phyloP scores from a whole-genome alignment of 768 basidiomycete species.

The Naganishia friedmannii region DNA sequence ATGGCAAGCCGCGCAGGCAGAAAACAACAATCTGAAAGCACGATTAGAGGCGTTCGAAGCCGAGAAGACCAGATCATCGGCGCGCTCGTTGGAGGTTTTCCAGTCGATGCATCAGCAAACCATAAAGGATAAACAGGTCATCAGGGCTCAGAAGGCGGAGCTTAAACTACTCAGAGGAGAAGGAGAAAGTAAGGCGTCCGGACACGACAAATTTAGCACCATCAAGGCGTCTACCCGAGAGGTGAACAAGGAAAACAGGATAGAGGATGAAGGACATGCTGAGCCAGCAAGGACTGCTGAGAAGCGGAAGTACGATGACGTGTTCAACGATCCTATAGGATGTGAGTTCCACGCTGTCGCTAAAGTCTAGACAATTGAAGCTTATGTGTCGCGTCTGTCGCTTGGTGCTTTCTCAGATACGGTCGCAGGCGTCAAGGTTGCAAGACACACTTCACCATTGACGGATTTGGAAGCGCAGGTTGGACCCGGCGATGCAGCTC shows the following conservation, averaged over 20 bases:
- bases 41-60: not conserved
- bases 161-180: not conserved
- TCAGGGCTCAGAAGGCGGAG: slow-evolving; percentile 4
- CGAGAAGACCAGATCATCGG: not conserved
- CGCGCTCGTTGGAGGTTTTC: not conserved
- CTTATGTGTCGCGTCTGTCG: not conserved
- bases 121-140: not conserved
- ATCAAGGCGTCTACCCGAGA: not conserved
- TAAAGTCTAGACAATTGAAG: not conserved
- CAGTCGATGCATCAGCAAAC: not conserved
- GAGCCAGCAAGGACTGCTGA: not conserved
- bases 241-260: not conserved
- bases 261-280: not conserved
- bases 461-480: not conserved
- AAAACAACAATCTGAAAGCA: not conserved
- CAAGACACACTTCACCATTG: not conserved
- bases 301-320: not conserved
- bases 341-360: not conserved
- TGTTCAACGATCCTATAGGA: not conserved
- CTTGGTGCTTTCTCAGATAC: not conserved
- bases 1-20: not conserved
- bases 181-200: not conserved
- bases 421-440: not conserved
- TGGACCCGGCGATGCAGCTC: not conserved
- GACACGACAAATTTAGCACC: not conserved